phyloP scores from a whole-genome alignment of 225 moss, liverwort and hornwort species.

The Ulota crispa region DNA sequence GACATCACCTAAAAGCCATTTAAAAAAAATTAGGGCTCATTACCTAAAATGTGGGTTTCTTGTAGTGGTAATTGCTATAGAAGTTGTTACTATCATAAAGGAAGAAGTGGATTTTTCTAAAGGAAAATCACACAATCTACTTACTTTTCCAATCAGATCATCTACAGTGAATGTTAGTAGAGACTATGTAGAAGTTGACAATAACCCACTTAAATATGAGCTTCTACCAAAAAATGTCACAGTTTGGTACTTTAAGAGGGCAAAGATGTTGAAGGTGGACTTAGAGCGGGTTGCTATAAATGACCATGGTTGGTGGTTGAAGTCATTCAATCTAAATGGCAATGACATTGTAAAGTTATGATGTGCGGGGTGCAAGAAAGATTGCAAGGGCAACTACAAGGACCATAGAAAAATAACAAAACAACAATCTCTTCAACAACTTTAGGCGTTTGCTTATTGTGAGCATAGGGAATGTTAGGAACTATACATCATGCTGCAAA shows the following conservation, averaged over 20 bases:
- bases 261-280: not conserved
- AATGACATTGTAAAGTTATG: too few relatives aligned
- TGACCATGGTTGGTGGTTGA: not conserved
- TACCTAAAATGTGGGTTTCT: too few relatives aligned
- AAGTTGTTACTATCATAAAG: too few relatives aligned
- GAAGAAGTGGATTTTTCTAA: too few relatives aligned
- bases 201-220: not conserved
- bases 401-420: not conserved
- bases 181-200: not conserved
- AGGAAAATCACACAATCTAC: too few relatives aligned
- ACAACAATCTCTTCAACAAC: not conserved
- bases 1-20: too few relatives aligned
- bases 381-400: not conserved
- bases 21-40: too few relatives aligned
- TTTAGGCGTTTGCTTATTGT: not conserved
- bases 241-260: not conserved
- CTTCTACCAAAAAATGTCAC: not conserved
- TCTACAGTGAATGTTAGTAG: accelerated
- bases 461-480: not conserved
- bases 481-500: not conserved
- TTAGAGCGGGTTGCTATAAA: not conserved
- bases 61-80: too few relatives aligned
- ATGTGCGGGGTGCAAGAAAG: not conserved
- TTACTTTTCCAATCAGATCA: not conserved
- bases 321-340: too few relatives aligned